A percentile compares a stretch with the other conserved stretches of the same genome.
phyloP scores from a whole-genome alignment of 345 rosid species.

The Lagerstroemia speciosa region DNA sequence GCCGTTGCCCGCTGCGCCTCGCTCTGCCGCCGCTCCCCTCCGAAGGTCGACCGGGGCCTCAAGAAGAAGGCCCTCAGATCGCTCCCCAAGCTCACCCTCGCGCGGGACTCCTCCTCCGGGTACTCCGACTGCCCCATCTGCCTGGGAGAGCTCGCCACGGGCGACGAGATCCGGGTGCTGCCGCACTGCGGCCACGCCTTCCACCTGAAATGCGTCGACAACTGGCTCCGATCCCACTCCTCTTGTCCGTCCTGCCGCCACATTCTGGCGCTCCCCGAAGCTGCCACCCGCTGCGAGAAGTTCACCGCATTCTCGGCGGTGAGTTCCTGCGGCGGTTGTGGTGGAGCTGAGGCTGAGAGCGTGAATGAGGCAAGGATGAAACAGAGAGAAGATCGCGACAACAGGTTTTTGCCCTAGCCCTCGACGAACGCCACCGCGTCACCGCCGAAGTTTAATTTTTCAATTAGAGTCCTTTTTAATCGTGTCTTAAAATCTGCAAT shows the following conservation, averaged over 20 bases:
- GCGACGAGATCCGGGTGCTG: slow-evolving; percentile 73
- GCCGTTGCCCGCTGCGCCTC: slow-evolving; percentile 41
- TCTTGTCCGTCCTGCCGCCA: slow-evolving; percentile 80
- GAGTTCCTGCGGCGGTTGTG: no score
- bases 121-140: slow-evolving; percentile 79
- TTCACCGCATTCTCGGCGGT: no score
- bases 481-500: no score
- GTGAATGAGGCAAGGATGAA: no score
- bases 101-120: slow-evolving; percentile 33
- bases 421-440: no score
- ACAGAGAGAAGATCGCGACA: no score
- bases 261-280: no score
- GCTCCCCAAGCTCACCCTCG: slow-evolving; percentile 57
- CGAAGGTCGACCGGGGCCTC: slow-evolving; percentile 54
- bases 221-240: slow-evolving; percentile 88
- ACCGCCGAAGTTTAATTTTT: no score
- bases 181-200: slow-evolving; percentile 91
- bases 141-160: slow-evolving; percentile 49
- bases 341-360: no score
- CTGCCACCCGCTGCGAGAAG: no score
- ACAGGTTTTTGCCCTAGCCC: no score
- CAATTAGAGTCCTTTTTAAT: no score
- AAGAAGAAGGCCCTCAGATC: slow-evolving; percentile 74
- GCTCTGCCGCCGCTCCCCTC: slow-evolving; percentile 21
- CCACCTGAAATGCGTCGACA: slow-evolving; percentile 81